phyloP scores from a whole-genome alignment of 306 rosid genomes.

The Vicia faba region DNA sequence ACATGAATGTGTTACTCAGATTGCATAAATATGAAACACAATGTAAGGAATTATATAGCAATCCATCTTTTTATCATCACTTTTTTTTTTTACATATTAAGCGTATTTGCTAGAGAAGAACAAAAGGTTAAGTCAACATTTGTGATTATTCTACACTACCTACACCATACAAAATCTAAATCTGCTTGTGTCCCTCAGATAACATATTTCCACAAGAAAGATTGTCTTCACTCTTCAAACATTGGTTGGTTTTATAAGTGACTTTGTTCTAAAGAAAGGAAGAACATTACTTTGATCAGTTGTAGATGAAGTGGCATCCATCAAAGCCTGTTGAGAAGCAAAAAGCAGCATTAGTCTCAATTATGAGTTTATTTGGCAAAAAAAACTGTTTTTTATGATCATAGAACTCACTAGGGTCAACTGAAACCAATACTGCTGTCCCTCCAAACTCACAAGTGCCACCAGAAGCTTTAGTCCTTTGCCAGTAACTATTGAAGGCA shows the following conservation, averaged over 20 bases:
- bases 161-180: slow-evolving; percentile 46
- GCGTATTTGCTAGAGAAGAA: no score
- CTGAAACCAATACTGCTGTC: slow-evolving; percentile 74
- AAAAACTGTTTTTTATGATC: neutral
- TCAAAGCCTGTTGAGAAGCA: slow-evolving; percentile 51
- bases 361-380: neutral
- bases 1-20: no score
- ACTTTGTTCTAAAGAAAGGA: neutral
- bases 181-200: slow-evolving; percentile 20
- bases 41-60: no score
- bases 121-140: no score
- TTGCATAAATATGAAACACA: no score
- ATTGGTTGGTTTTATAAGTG: slow-evolving; percentile 33
- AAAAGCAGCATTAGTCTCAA: slow-evolving; percentile 6
- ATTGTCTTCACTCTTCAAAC: slow-evolving; percentile 38
- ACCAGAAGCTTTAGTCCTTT: slow-evolving; percentile 68
- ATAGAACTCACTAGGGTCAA: slow-evolving; percentile 76
- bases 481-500: slow-evolving; percentile 95
- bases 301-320: slow-evolving; percentile 62
- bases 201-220: slow-evolving; percentile 21
- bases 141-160: slow-evolving; percentile 25
- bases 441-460: slow-evolving; percentile 89
- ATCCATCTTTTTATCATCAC: no score
- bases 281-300: slow-evolving; percentile 23
- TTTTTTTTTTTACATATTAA: no score